Evolutionary conservation across 495 filamentous ascomycete species (phyloP).

Genomic region (Xylaria telfairii): DNA sequence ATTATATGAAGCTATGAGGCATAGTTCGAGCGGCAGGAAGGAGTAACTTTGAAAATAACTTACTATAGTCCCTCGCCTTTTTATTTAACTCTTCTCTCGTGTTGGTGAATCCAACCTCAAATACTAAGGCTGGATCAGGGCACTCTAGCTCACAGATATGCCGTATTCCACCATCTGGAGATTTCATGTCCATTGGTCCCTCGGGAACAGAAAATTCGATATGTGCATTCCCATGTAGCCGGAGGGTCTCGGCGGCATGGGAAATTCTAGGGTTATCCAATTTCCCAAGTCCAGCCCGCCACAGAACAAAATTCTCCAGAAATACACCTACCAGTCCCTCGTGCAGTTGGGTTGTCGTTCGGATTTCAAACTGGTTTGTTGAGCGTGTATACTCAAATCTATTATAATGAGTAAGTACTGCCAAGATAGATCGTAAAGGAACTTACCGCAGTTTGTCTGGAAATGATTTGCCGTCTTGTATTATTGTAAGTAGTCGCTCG

Average conservation of each 20-base stretch:
- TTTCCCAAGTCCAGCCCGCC: neutral
- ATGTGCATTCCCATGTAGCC: neutral
- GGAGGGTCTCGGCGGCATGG: neutral
- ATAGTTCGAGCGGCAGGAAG: neutral
- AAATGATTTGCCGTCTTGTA: neutral
- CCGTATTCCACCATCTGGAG: neutral
- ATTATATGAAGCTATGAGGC: too few species aligned
- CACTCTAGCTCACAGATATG: neutral
- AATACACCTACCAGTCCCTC: neutral
- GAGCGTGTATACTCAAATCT: slow-evolving; percentile 9
- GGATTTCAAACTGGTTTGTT: slow-evolving; percentile 7
- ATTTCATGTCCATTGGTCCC: neutral
- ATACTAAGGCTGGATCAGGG: neutral
- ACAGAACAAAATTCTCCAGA: neutral
- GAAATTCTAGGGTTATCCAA: neutral
- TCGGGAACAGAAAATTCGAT: neutral
- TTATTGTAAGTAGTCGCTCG: neutral
- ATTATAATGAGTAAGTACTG: neutral
- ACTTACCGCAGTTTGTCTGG: slow-evolving; percentile 1
- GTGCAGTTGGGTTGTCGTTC: neutral
- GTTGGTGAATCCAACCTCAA: neutral
- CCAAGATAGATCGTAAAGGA: neutral
- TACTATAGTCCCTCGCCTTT: neutral
- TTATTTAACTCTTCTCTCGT: neutral
- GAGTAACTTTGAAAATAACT: neutral